These are phyloP conservation scores for Xylariaceae sp. DNA, from an alignment of 2,329 filamentous ascomycete genomes.

Conservation along the genomic window DNA sequence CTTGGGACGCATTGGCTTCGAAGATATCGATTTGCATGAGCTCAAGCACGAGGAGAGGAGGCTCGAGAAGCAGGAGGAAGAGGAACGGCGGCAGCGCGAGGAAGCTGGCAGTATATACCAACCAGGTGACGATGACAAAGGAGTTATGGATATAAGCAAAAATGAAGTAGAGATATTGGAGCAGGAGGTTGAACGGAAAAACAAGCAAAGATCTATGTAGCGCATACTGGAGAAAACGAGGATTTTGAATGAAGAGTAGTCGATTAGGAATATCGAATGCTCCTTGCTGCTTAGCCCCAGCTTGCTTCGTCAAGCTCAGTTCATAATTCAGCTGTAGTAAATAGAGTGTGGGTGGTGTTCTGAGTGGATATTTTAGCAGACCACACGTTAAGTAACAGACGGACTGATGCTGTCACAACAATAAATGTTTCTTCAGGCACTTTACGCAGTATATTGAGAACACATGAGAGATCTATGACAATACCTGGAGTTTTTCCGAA, in stretches of 20 bases:
- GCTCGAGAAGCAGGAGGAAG: conserved; percentile 37
- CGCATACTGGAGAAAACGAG: conserved; percentile 1
- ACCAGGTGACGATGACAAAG: conserved; percentile 5
- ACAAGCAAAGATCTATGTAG: background rate
- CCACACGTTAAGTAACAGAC: too few species aligned
- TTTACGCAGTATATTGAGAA: too few species aligned
- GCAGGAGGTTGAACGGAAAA: conserved; percentile 23
- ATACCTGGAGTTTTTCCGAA: too few species aligned
- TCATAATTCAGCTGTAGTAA: background rate
- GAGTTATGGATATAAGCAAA: conserved; percentile 17
- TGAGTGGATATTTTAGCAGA: background rate
- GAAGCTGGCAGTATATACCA: conserved; percentile 29
- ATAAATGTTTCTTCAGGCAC: too few species aligned
- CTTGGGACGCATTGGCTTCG: conserved; percentile 71
- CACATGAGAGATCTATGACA: too few species aligned
- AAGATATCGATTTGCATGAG: conserved; percentile 63
- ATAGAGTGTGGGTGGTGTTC: background rate
- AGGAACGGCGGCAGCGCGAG: conserved; percentile 35
- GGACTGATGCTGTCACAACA: too few species aligned
- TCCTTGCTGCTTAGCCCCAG: too few species aligned
- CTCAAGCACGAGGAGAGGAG: conserved; percentile 35
- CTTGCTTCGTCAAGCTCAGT: too few species aligned
- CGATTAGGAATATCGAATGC: background rate
- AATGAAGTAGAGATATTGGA: conserved; percentile 32
- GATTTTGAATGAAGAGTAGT: background rate